Evolutionary conservation across 768 basidiomycete species (phyloP).

Genomic region (Hydnomerulius pinastri): DNA sequence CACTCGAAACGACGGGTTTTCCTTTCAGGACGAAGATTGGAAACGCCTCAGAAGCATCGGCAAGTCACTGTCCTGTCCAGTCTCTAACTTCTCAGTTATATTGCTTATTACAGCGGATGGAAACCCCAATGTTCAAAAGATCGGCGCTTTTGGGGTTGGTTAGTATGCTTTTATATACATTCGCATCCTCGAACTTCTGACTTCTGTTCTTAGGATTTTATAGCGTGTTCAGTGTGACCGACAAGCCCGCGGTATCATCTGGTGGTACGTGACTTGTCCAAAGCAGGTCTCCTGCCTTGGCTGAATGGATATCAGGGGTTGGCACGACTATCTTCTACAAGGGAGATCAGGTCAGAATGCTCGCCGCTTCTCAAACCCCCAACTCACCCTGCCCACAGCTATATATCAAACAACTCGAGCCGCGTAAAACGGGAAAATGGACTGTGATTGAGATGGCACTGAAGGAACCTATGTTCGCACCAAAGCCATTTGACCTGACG

Average conservation of each 20-base stretch:
- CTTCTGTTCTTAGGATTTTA: constrained; percentile 19
- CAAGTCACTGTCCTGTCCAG: background rate
- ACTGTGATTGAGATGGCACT: constrained; percentile 51
- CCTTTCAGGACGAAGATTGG: constrained; percentile 58
- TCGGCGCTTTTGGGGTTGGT: constrained; percentile 47
- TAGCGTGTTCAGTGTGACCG: constrained; percentile 31
- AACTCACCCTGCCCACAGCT: constrained; percentile 1
- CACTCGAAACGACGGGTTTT: too few relatives aligned
- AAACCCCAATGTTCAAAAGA: constrained; percentile 54
- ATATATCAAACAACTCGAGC: background rate
- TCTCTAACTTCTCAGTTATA: background rate
- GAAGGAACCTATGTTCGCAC: constrained; percentile 39
- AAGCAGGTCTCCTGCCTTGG: background rate
- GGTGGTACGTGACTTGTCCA: constrained; percentile 14
- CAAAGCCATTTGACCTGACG: constrained; percentile 46
- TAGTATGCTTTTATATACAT: background rate
- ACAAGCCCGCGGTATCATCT: constrained; percentile 26
- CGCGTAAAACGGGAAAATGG: constrained; percentile 28
- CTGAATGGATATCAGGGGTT: background rate
- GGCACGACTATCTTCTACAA: constrained; percentile 7
- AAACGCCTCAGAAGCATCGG: constrained; percentile 47
- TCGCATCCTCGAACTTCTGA: background rate
- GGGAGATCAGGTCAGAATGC: constrained; percentile 4
- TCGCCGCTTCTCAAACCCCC: background rate
- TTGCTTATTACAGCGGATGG: constrained; percentile 42